Evolutionary conservation across 2,329 filamentous ascomycete genomes (phyloP).

Genomic region (Aspergillus latus): DNA sequence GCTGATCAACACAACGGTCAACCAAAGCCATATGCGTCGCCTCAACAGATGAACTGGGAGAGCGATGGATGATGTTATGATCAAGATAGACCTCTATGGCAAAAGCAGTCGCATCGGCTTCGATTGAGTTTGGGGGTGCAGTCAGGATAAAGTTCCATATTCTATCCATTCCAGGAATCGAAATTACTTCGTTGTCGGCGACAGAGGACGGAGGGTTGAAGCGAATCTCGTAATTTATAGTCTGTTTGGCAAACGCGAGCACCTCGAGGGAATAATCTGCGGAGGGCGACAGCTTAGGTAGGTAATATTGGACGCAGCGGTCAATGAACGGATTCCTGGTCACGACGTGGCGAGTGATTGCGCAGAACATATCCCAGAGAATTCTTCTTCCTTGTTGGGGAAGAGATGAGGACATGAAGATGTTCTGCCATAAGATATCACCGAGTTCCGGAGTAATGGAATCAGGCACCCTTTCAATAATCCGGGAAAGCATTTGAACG

Average conservation of each 20-base stretch:
- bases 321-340: constrained; percentile 44
- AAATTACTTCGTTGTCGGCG: constrained; percentile 41
- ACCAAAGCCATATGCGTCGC: constrained; percentile 69
- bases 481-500: constrained; percentile 57
- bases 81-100: constrained; percentile 74
- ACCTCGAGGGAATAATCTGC: constrained; percentile 39
- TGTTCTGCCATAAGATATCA: constrained; percentile 66
- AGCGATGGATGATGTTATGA: constrained; percentile 42
- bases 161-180: constrained; percentile 60
- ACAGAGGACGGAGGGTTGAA: constrained; percentile 55
- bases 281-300: constrained; percentile 39
- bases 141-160: constrained; percentile 81
- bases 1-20: constrained; percentile 68
- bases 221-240: constrained; percentile 51
- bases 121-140: constrained; percentile 65
- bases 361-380: constrained; percentile 68
- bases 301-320: constrained; percentile 44
- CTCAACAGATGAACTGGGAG: constrained; percentile 50
- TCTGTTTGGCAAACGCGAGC: constrained; percentile 45
- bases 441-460: constrained; percentile 64
- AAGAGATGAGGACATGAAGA: constrained; percentile 65
- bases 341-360: constrained; percentile 27
- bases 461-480: constrained; percentile 62
- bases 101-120: constrained; percentile 65
- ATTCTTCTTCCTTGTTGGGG: constrained; percentile 61